These are phyloP conservation scores for Amanita molliuscula DNA, from an alignment of 768 basidiomycete genomes.

Conservation along the genomic window DNA sequence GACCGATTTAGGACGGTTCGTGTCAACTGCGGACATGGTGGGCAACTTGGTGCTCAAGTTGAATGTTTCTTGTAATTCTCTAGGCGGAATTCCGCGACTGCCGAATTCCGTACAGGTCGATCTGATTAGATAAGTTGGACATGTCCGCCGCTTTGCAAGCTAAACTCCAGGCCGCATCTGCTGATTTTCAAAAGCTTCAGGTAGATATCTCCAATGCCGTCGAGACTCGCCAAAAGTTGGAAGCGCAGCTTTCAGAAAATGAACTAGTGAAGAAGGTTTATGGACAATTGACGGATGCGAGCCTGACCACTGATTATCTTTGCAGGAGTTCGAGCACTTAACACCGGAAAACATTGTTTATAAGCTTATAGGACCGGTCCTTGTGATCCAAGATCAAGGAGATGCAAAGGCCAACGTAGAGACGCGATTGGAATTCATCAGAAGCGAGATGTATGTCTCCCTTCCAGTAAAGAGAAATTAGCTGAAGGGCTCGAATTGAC, in stretches of 20 bases:
- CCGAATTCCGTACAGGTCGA: background rate
- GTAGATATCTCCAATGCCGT: constrained; percentile 60
- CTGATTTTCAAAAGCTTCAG: constrained; percentile 78
- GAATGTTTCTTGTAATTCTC: background rate
- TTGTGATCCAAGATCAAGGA: constrained; percentile 79
- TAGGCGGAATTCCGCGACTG: background rate
- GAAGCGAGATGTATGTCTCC: constrained; percentile 66
- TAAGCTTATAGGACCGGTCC: constrained; percentile 86
- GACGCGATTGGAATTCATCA: constrained; percentile 84
- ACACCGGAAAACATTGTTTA: constrained; percentile 73
- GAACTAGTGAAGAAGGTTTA: constrained; percentile 81
- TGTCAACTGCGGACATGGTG: constrained; percentile 30
- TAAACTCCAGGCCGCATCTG: constrained; percentile 56
- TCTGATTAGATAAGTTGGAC: constrained; percentile 3
- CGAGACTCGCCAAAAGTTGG: constrained; percentile 78
- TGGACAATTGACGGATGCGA: background rate
- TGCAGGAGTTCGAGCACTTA: constrained; percentile 73
- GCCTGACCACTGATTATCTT: constrained; percentile 2
- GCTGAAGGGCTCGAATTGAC: background rate
- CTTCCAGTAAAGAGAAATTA: background rate
- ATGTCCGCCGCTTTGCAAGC: constrained; percentile 46
- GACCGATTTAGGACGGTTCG: constrained; percentile 55
- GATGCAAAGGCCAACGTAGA: constrained; percentile 87
- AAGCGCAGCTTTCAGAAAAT: constrained; percentile 85
- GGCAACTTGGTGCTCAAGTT: background rate